Evolutionary conservation across 768 basidiomycete species (phyloP), one percentile per base, ranked within the genome.

Genomic region (Boletus coccyginus): DNA sequence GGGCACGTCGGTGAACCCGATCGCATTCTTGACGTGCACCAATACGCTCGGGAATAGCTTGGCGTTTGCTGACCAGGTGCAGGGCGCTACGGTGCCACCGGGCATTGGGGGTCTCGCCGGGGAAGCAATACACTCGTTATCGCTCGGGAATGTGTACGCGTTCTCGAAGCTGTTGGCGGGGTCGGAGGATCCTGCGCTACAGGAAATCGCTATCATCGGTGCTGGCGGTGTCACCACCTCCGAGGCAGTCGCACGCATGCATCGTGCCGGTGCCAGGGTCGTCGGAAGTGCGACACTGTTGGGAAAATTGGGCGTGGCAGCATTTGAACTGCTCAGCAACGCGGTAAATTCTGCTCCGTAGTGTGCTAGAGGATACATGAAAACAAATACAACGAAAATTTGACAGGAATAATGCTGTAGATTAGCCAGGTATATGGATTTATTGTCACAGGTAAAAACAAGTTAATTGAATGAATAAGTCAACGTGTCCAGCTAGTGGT

Each of bases 11-110:
- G 50, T 62, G 38, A 78, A 79, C 56, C 81, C 87, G 7, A 77
- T 92, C 59, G 78, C 88, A 12, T 94, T 90, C 72, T 66, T 93
- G 63, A 88, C 88, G 13, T 86, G 87, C 65, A 91, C 87, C 27
- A 92, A 93, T 66, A 92, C 90, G 4, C 77, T 94, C 17, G 91
- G 91, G 27, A 84, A 81, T 55, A 77, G 82, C 33, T 70, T 93
- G 48, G 71, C 86, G 36, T 88, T 88, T 62, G 62, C 76, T 2
- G 83, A 86, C 21, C 84, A 88, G 71, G 73, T 75, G 10, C 62
- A 59, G 2, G 58, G 55, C 9, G 49, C 49, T 10, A 61, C 88
- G 6, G 73, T 93, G 17, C 87, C 88, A 3, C 78, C 83, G 0
- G 78, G 72, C 2, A 64, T 85, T 5, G 92, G 90, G 8, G 93